phyloP scores from a whole-genome alignment of 208 protist species.

The Crithidia brevicula region DNA sequence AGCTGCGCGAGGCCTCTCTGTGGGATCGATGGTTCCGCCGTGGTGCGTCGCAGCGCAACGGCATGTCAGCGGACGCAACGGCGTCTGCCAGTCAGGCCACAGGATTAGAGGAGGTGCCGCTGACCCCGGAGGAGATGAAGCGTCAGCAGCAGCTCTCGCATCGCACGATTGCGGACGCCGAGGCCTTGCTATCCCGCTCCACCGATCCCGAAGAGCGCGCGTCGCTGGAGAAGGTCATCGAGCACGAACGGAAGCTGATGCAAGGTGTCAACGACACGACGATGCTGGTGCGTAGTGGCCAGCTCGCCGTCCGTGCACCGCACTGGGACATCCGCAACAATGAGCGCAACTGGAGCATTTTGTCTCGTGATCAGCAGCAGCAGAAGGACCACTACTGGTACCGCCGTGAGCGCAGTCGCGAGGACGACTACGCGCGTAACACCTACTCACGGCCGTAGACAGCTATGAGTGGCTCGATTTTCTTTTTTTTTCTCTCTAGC shows the following conservation, averaged over 20 bases:
- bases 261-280: slow-evolving; percentile 61
- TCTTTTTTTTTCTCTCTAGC: slow-evolving; percentile 3
- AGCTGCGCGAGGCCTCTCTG: slow-evolving; percentile 51
- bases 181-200: slow-evolving; percentile 53
- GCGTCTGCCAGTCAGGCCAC: neutral
- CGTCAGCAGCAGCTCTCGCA: slow-evolving; percentile 27
- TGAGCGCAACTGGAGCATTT: slow-evolving; percentile 88
- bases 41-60: slow-evolving; percentile 7
- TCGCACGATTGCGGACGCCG: slow-evolving; percentile 49
- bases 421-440: slow-evolving; percentile 86
- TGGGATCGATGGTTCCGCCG: slow-evolving; percentile 38
- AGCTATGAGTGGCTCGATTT: neutral
- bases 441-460: slow-evolving; percentile 57
- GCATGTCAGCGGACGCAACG: slow-evolving; percentile 10
- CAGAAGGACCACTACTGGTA: slow-evolving; percentile 93
- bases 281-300: slow-evolving; percentile 78
- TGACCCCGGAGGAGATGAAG: slow-evolving; percentile 15
- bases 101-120: neutral
- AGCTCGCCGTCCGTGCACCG: slow-evolving; percentile 75
- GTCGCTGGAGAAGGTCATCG: slow-evolving; percentile 66
- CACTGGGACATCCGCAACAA: slow-evolving; percentile 89
- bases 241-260: slow-evolving; percentile 58
- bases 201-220: slow-evolving; percentile 51
- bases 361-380: slow-evolving; percentile 85
- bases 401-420: slow-evolving; percentile 75